Evolutionary conservation across 176 grass and related monocot genomes (phyloP).

Genomic region (Eremochloa ophiuroides): DNA sequence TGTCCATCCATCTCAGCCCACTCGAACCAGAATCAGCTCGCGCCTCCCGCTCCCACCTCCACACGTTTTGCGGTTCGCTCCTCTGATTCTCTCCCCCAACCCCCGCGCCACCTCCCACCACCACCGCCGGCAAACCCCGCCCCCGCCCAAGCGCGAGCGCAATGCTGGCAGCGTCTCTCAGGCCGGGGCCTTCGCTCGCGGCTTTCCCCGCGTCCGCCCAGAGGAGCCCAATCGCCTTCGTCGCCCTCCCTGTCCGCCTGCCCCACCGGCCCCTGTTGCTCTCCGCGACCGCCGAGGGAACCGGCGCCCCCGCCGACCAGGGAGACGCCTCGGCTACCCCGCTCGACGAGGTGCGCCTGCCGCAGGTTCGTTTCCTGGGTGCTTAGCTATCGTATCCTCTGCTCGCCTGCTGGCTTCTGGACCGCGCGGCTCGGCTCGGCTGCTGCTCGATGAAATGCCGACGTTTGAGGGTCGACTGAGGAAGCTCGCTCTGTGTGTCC

Average conservation of each 20-base stretch:
- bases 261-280: background rate
- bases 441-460: constrained; percentile 33
- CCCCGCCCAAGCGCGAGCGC: background rate
- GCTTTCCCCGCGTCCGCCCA: constrained; percentile 6
- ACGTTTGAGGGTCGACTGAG: background rate
- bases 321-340: background rate
- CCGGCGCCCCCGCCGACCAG: constrained; percentile 23
- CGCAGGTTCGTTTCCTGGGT: constrained; percentile 26
- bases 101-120: background rate
- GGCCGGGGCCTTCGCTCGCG: constrained; percentile 17
- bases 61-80: constrained; percentile 35
- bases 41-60: constrained; percentile 6
- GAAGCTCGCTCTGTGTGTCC: too few relatives aligned
- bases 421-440: background rate
- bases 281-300: constrained; percentile 16
- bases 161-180: constrained; percentile 42
- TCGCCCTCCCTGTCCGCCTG: background rate
- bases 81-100: background rate
- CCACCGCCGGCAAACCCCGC: background rate
- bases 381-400: background rate
- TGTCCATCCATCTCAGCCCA: background rate
- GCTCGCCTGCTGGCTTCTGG: background rate
- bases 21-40: background rate
- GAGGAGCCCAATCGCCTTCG: background rate
- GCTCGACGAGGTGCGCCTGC: constrained; percentile 41